These are phyloP conservation scores for Epichloe glyceriae DNA, from an alignment of 2,329 filamentous ascomycete genomes.

Conservation along the genomic window DNA sequence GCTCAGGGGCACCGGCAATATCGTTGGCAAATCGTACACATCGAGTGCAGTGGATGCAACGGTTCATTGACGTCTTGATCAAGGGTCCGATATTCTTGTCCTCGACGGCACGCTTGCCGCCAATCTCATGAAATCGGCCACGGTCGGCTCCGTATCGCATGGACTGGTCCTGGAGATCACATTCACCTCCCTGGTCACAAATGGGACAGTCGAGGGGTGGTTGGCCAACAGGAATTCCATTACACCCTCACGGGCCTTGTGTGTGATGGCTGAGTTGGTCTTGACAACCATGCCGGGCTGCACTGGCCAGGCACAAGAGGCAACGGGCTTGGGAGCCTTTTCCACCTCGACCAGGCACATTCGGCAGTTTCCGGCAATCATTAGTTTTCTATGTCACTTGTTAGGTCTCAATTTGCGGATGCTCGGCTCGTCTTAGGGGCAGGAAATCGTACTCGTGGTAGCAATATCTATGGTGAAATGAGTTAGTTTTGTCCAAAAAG, in stretches of 20 bases:
- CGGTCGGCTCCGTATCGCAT: conserved; percentile 97
- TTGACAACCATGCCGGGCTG: conserved; percentile 98
- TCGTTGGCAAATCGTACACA: conserved; percentile 98
- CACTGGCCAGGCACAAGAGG: conserved; percentile 97
- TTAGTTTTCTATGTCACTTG: conserved; percentile 59
- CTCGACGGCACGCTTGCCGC: conserved; percentile 93
- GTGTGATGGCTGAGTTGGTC: conserved; percentile 88
- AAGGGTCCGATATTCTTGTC: conserved; percentile 98
- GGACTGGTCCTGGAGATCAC: conserved; percentile 97
- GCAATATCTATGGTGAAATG: conserved; percentile 59
- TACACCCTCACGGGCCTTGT: conserved; percentile 96
- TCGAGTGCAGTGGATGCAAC: conserved; percentile 97
- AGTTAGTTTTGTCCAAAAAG: neutral
- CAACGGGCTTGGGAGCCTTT: conserved; percentile 88
- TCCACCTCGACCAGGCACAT: conserved; percentile 99
- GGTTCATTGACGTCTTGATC: conserved; percentile 99
- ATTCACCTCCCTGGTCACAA: conserved; percentile 98
- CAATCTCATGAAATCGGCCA: conserved; percentile 90
- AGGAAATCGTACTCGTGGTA: conserved; percentile 73
- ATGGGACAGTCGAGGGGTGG: conserved; percentile 90
- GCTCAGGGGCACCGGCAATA: conserved; percentile 85
- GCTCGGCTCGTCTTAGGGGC: conserved; percentile 12
- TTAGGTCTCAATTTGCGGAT: conserved; percentile 25
- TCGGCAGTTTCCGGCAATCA: conserved; percentile 98
- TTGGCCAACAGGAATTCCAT: conserved; percentile 98